Evolutionary conservation across 148 eudicot species (phyloP).

Genomic region (Fallopia convolvulus): DNA sequence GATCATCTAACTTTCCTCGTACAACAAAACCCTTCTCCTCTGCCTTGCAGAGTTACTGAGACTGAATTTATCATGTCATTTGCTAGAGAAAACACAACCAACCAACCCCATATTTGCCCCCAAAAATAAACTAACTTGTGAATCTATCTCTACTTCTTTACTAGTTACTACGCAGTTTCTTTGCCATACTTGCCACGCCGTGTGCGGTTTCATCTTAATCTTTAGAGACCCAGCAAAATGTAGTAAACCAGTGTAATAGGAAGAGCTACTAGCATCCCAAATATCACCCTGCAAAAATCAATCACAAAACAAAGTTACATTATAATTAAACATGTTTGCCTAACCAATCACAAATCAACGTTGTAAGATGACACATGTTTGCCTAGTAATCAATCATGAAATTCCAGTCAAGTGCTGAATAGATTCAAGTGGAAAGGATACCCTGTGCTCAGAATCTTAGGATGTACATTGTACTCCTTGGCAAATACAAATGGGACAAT

Average conservation of each 20-base stretch:
- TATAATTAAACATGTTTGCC: background rate
- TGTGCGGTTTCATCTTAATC: background rate
- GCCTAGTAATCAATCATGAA: no score
- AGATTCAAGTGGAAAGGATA: background rate
- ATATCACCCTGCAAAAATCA: constrained; percentile 40
- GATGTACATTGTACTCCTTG: constrained; percentile 14
- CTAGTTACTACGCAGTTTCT: background rate
- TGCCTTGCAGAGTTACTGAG: no score
- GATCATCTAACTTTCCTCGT: background rate
- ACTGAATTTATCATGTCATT: background rate
- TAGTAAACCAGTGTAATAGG: constrained; percentile 55
- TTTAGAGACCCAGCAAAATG: constrained; percentile 42
- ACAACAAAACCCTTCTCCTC: background rate
- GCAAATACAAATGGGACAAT: constrained; percentile 12
- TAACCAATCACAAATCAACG: no score
- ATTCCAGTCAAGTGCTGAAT: background rate
- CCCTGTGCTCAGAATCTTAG: constrained; percentile 13
- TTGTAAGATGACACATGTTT: no score
- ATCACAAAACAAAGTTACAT: background rate
- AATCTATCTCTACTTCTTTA: background rate
- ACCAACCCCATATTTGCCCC: background rate
- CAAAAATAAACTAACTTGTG: background rate
- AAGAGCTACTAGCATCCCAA: constrained; percentile 57
- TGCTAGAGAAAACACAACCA: background rate
- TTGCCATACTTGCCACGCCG: background rate